A percentile compares a stretch with the other conserved stretches of the same genome.
Conservation (phyloP, 1,284 basidiomycete genomes). For the Cryptococcus sp. region DNA sequence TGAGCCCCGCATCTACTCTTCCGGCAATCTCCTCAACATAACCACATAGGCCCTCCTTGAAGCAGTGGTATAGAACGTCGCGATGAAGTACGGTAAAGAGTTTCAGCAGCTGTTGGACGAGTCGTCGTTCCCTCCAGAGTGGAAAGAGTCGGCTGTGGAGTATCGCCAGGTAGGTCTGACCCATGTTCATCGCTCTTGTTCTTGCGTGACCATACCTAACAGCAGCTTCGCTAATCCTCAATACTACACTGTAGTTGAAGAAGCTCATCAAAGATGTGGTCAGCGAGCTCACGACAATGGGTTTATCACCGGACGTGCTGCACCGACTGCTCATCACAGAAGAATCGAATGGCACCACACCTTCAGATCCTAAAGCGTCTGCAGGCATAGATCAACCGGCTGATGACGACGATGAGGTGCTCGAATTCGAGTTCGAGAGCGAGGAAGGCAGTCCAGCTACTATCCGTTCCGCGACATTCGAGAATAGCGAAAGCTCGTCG, state of each 20-base stretch:
- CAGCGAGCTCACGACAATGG: conserved; percentile 74
- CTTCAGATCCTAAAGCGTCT: not conserved
- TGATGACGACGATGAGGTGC: conserved; percentile 26
- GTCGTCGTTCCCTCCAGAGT: conserved; percentile 52
- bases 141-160: conserved; percentile 68
- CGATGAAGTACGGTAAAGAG: conserved; percentile 54
- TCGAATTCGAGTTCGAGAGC: conserved; percentile 51
- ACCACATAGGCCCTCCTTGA: not conserved
- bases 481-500: not conserved
- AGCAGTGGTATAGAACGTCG: conserved; percentile 1
- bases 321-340: conserved; percentile 56
- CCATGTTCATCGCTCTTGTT: too few species aligned
- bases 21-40: too few species aligned
- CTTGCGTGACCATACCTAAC: not conserved
- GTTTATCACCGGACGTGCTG: conserved; percentile 66
- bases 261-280: conserved; percentile 88
- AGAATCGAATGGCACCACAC: conserved; percentile 5
- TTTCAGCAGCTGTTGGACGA: conserved; percentile 52
- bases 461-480: not conserved
- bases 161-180: conserved; percentile 68
- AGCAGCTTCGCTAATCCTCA: conserved; percentile 5
- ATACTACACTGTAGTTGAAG: conserved; percentile 66
- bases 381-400: not conserved
- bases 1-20: not conserved
- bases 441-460: conserved; percentile 26